Conservation (phyloP, 192 early-diverging fungal species). For the Backusella liffmaniae region DNA sequence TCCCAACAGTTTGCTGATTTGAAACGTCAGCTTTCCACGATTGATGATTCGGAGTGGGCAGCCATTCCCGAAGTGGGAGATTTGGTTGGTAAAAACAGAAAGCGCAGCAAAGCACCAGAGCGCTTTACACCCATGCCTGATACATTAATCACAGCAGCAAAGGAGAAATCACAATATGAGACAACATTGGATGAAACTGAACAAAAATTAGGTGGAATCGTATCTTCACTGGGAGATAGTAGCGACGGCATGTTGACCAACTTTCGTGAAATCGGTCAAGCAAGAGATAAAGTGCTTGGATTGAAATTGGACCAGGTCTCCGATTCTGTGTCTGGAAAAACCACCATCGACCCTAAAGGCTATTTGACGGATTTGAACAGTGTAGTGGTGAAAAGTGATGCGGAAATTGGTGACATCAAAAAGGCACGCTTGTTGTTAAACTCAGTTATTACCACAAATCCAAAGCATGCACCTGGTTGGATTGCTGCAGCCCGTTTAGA, state of each 20-base stretch:
- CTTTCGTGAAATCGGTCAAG: slow-evolving; percentile 90
- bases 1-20: slow-evolving; percentile 89
- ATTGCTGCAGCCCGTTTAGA: slow-evolving; percentile 96
- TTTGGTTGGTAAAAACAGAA: slow-evolving; percentile 76
- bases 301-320: slow-evolving; percentile 90
- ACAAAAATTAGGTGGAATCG: slow-evolving; percentile 60
- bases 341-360: slow-evolving; percentile 92
- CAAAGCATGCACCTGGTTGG: slow-evolving; percentile 97
- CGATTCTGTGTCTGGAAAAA: slow-evolving; percentile 83
- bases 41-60: slow-evolving; percentile 90
- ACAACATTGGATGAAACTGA: slow-evolving; percentile 65
- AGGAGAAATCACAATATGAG: slow-evolving; percentile 50
- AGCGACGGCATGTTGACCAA: slow-evolving; percentile 69
- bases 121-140: slow-evolving; percentile 63
- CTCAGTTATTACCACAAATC: slow-evolving; percentile 92
- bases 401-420: slow-evolving; percentile 87
- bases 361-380: slow-evolving; percentile 93
- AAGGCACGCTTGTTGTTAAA: slow-evolving; percentile 85
- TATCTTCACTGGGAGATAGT: slow-evolving; percentile 35
- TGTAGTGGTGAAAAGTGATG: slow-evolving; percentile 73
- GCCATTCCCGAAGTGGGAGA: slow-evolving; percentile 78
- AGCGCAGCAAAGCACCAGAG: slow-evolving; percentile 56
- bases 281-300: slow-evolving; percentile 87
- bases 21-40: slow-evolving; percentile 75
- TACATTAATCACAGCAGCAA: slow-evolving; percentile 53